Evolutionary conservation across 179 eudicot genomes (phyloP).

Genomic region (Vitellaria paradoxa): DNA sequence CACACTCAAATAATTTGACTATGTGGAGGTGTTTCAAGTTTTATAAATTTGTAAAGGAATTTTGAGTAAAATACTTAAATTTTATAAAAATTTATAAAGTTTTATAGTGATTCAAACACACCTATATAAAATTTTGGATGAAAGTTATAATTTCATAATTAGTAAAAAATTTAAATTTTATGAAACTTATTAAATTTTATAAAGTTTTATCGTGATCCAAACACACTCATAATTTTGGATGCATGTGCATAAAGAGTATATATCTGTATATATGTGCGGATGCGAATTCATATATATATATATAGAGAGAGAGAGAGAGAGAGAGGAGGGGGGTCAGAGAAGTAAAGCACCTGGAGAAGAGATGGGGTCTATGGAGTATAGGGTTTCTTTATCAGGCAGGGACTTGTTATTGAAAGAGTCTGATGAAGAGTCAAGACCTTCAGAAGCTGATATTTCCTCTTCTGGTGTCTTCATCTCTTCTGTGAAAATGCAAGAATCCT

Average conservation of each 20-base stretch:
- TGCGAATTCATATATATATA: background rate
- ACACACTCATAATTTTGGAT: no score
- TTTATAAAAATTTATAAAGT: no score
- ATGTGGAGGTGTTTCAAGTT: no score
- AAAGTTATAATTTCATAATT: no score
- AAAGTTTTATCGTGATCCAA: no score
- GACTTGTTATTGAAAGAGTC: conserved; percentile 26
- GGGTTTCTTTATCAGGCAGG: conserved; percentile 20
- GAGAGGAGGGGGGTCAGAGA: background rate
- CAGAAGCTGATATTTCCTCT: conserved; percentile 27
- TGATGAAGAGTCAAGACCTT: conserved; percentile 24
- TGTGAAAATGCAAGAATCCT: conserved; percentile 7
- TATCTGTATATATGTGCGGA: background rate
- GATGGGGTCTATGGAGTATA: conserved; percentile 17
- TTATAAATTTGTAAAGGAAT: no score
- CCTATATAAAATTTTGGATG: no score
- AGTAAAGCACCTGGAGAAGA: conserved; percentile 21
- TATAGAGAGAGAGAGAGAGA: background rate
- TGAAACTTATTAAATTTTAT: no score
- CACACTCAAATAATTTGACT: background rate
- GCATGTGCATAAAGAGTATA: no score
- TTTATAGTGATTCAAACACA: no score
- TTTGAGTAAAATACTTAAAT: no score
- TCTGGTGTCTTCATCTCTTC: conserved; percentile 25
- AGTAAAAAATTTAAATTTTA: no score